These are phyloP conservation scores for Scutellaria minor DNA, from an alignment of 257 asterid species.

Conservation along the genomic window DNA sequence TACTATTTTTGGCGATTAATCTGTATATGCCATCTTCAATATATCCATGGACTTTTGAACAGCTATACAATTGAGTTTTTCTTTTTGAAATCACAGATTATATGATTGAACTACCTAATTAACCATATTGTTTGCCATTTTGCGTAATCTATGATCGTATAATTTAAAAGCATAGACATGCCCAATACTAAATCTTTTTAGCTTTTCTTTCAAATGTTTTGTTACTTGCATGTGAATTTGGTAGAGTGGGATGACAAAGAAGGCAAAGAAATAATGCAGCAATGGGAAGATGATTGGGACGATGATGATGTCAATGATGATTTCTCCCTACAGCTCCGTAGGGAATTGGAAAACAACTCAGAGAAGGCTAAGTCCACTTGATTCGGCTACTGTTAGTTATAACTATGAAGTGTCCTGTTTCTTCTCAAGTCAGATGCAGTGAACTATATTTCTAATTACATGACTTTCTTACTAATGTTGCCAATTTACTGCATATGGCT, in stretches of 20 bases:
- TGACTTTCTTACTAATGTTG: neutral
- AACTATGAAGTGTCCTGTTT: neutral
- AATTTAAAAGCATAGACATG: neutral
- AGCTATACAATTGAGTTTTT: neutral
- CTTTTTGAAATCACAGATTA: too few species aligned
- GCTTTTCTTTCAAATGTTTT: conserved; percentile 21
- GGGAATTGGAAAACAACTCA: conserved; percentile 72
- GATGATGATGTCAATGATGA: conserved; percentile 93
- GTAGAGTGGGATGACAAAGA: conserved; percentile 79
- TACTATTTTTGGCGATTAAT: neutral
- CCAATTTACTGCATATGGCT: conserved; percentile 8
- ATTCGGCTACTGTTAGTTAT: conserved; percentile 16
- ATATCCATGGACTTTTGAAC: neutral
- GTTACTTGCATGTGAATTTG: conserved; percentile 15
- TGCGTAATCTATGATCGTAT: neutral
- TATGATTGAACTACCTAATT: neutral
- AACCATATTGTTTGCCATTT: neutral
- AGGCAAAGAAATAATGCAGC: conserved; percentile 77
- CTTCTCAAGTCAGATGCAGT: conserved; percentile 4
- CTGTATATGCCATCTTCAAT: neutral
- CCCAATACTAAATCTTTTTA: neutral
- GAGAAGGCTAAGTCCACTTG: conserved; percentile 58
- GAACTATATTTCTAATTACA: neutral
- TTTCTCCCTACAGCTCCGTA: conserved; percentile 85
- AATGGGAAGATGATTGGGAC: conserved; percentile 99